Evolutionary conservation across 768 basidiomycete species (phyloP), one percentile per base, ranked within the genome.

Genomic region (Sarcodon sp.): DNA sequence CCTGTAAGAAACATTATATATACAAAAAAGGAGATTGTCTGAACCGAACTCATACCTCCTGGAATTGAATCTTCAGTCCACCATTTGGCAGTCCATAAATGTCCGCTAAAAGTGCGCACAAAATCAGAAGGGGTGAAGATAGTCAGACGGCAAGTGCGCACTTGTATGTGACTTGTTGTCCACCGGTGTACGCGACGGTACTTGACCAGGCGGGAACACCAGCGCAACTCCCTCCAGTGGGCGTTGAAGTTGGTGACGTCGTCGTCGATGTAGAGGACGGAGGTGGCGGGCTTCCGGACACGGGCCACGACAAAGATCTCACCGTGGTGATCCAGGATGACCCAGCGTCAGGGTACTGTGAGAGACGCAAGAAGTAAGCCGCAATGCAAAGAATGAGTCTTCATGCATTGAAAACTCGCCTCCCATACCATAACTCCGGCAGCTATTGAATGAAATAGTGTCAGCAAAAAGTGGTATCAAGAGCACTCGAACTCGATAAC

Each of bases 61-160:
- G 79, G 80, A 37, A 58, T 66, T 55, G 79, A 72, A 37, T 66
- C 69, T 57, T 82, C 62, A 13, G 77, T 73, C 79, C 81, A 80
- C 73, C 75, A 81, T 47, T 75, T 69, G 3, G 79, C 77, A 9
- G 69, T 71, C 69, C 68, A 73, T 38, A 68, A 58, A 50, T 69
- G 54, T 11, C 66, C 64, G 51, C 62, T 65, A 53, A 31, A 48
- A 33, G 33, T n/a, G 36, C 11, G 13, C 35, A 33, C 31, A 15
- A 16, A 27, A 35, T 27, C 21, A 41, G 44, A 18, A 48, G 37
- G 46, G 51, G 35, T 48, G 41, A 15, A 45, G 11, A 21, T 31
- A 9, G 3, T n/a, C 46, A 32, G 27, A 41, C 8, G 15, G 44
- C 35, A 39, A 49, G 38, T 38, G 61, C 69, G 57, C 56, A 79